Evolutionary conservation across 352 stramenopile species (phyloP).

Genomic region (Phytophthora colocasiae): DNA sequence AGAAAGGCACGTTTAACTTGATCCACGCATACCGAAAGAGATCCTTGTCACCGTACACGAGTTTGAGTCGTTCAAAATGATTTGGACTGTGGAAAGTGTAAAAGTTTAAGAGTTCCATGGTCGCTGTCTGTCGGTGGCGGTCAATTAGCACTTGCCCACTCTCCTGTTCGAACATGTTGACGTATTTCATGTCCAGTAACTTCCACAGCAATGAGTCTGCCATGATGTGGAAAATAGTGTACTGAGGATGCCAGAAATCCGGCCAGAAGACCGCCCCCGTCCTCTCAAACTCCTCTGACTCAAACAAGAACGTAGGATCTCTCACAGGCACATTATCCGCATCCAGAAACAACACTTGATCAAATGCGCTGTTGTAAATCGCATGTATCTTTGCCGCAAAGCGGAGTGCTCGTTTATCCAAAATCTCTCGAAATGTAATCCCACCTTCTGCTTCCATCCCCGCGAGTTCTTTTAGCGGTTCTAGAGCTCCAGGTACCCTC

Average conservation of each 20-base stretch:
- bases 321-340: constrained; percentile 57
- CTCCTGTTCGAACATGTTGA: constrained; percentile 77
- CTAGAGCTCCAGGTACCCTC: constrained; percentile 10
- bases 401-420: constrained; percentile 33
- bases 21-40: constrained; percentile 67
- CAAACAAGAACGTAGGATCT: constrained; percentile 61
- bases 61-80: constrained; percentile 41
- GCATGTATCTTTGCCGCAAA: constrained; percentile 65
- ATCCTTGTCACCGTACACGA: constrained; percentile 70
- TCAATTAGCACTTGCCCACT: constrained; percentile 65
- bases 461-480: constrained; percentile 31
- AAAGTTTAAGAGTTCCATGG: constrained; percentile 51
- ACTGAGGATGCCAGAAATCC: constrained; percentile 67
- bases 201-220: constrained; percentile 58
- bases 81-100: constrained; percentile 45
- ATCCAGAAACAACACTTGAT: constrained; percentile 61
- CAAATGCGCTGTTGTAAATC: constrained; percentile 51
- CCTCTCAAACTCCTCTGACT: constrained; percentile 39
- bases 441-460: constrained; percentile 17
- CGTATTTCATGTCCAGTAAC: constrained; percentile 49
- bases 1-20: constrained; percentile 49
- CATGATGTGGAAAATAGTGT: constrained; percentile 74
- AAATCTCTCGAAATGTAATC: constrained; percentile 39
- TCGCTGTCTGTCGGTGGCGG: constrained; percentile 33
- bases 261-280: constrained; percentile 73